Evolutionary conservation across 2,329 filamentous ascomycete genomes (phyloP), one percentile per base, ranked within the genome.

Genomic region (Nemania sp.): DNA sequence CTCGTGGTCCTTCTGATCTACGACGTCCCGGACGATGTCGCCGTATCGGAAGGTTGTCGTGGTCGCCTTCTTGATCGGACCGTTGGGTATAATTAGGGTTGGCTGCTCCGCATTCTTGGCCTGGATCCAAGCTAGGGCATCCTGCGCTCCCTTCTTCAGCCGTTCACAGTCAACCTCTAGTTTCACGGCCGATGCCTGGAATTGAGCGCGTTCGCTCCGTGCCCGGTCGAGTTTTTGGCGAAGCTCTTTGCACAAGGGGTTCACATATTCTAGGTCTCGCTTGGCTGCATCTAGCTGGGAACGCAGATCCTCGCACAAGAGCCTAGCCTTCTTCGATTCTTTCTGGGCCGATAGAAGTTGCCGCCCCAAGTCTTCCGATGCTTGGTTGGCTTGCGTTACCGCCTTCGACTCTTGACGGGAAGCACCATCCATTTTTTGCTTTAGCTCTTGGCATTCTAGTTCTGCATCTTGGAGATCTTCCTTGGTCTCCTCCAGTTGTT

Each of bases 221-320:
- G 88, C 87, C 58, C 90, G 87, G 65, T 92, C 89, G 22, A 97
- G 85, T 73, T 94, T 93, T 62, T 84, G 82, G 10, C 89, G 86
- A 18, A 93, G 84, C 10, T 88, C 77, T 56, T 78, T 77, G 47
- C 76, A 79, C 45, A 80, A 70, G 20, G 79, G 73, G 26, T 68
- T 67, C 27, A 61, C 68, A 4, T 71, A 65, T 47, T 73, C 68
- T 1, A 74, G 71, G 18, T 77, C 74, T 35, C 73, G 67, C 47
- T 70, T 75, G 0, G 73, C 69, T 15, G 62, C 26, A 15, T 73
- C 66, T 3, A 77, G 69, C 74, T 72, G 74, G 68, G 45, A 76
- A 70, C 69, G 73, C 41, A 81, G 72, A 27, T 80, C 77, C 64
- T 83, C 80, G 24, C 85, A 84, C 67, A 87, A 81, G n/a, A 82